phyloP scores from a whole-genome alignment of 169 alveolate genomes.

The Fabrea salina region DNA sequence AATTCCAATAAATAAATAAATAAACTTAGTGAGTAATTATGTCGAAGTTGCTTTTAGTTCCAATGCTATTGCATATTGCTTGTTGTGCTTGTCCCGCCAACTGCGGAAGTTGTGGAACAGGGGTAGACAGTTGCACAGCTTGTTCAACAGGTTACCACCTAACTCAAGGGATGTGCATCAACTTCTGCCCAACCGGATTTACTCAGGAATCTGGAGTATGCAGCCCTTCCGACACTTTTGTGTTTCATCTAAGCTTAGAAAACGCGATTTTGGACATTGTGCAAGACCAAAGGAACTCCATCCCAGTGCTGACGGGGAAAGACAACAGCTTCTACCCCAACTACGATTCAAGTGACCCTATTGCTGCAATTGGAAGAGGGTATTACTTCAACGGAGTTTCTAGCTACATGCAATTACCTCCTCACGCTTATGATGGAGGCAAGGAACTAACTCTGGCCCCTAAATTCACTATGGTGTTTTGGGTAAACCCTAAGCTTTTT shows the following conservation, averaged over 20 bases:
- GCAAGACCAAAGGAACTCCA: not conserved
- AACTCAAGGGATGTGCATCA: not conserved
- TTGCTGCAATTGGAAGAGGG: not conserved
- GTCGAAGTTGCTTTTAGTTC: no score
- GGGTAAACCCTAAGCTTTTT: not conserved
- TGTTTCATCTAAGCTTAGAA: no score
- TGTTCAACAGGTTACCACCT: not conserved
- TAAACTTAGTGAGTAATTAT: no score
- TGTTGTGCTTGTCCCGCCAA: not conserved
- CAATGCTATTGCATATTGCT: no score
- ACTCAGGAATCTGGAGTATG: no score
- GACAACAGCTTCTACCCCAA: not conserved
- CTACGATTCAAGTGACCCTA: not conserved
- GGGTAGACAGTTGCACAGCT: not conserved
- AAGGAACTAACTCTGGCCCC: not conserved
- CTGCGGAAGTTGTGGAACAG: not conserved
- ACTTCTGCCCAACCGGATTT: not conserved
- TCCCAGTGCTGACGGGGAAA: constrained; percentile 5
- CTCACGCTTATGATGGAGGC: not conserved
- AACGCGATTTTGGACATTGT: no score
- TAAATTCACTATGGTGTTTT: not conserved
- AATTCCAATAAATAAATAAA: no score
- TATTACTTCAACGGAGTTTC: constrained; percentile 13
- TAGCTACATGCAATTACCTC: not conserved
- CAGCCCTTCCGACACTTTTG: no score